Percentiles rank a stretch among this genome's conserved stretches.
Conservation (phyloP, 805 yeast species). For the Nakazawaea laoshanensis region DNA sequence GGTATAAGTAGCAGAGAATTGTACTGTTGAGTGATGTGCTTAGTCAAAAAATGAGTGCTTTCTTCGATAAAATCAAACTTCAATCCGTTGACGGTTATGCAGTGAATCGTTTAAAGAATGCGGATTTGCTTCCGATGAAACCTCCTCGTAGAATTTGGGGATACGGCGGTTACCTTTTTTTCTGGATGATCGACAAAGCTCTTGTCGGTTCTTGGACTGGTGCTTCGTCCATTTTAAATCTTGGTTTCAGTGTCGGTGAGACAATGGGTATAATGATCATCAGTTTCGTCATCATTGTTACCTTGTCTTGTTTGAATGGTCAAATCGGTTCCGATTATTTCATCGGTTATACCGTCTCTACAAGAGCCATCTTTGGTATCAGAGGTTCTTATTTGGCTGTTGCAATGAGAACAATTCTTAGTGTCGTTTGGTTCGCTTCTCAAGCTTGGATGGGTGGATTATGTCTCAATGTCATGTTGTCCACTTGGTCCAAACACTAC, state of each 20-base stretch:
- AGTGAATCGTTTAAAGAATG: constrained; percentile 17
- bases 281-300: constrained; percentile 36
- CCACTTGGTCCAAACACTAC: constrained; percentile 32
- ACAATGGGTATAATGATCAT: constrained; percentile 34
- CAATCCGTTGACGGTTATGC: constrained; percentile 1
- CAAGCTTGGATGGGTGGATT: constrained; percentile 37
- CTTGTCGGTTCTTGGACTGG: constrained; percentile 28
- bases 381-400: constrained; percentile 35
- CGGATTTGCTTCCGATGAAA: constrained; percentile 25
- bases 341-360: constrained; percentile 40
- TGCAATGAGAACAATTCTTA: constrained; percentile 22
- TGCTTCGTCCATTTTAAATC: constrained; percentile 26
- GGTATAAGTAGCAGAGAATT: too few relatives aligned
- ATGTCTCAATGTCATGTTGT: constrained; percentile 26
- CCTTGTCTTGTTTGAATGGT: constrained; percentile 35
- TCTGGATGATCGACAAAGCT: constrained; percentile 27
- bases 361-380: constrained; percentile 38
- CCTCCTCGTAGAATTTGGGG: constrained; percentile 22
- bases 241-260: constrained; percentile 37
- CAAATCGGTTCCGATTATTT: constrained; percentile 41
- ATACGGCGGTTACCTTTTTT: constrained; percentile 21
- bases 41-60: too few relatives aligned
- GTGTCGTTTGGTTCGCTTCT: constrained; percentile 14
- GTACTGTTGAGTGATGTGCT: too few relatives aligned
- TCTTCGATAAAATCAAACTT: too few relatives aligned